Evolutionary conservation across 768 basidiomycete species (phyloP).

Genomic region (Daedaleopsis sinensis): DNA sequence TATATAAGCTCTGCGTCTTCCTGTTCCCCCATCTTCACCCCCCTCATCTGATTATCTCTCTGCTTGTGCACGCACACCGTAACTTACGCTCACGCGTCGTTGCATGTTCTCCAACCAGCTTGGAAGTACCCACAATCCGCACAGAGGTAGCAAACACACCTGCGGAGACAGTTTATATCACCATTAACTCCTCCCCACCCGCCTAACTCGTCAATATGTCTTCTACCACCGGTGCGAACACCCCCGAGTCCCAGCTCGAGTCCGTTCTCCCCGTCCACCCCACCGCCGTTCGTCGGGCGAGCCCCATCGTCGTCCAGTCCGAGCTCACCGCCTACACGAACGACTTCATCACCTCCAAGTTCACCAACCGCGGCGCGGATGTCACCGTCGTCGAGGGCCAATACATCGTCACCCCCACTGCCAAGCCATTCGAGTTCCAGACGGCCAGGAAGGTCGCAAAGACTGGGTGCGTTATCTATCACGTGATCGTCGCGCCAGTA

Average conservation of each 20-base stretch:
- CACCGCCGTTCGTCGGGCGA: slow-evolving; percentile 77
- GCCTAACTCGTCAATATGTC: slow-evolving; percentile 27
- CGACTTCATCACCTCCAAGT: slow-evolving; percentile 82
- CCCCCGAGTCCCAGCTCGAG: slow-evolving; percentile 74
- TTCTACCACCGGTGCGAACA: slow-evolving; percentile 62
- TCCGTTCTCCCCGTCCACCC: slow-evolving; percentile 77
- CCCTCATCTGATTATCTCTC: neutral
- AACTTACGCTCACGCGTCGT: slow-evolving; percentile 32
- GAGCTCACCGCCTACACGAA: slow-evolving; percentile 81
- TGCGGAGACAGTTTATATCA: slow-evolving; percentile 64
- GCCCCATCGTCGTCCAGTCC: slow-evolving; percentile 79
- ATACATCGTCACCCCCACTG: slow-evolving; percentile 77
- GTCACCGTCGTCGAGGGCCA: slow-evolving; percentile 74
- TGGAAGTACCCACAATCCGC: slow-evolving; percentile 84
- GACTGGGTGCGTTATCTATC: slow-evolving; percentile 74
- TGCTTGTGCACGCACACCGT: too few relatives aligned
- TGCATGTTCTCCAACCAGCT: slow-evolving; percentile 97
- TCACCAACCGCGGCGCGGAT: slow-evolving; percentile 75
- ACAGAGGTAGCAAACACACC: slow-evolving; percentile 87
- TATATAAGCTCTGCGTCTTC: neutral
- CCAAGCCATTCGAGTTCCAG: slow-evolving; percentile 86
- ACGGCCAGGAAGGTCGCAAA: slow-evolving; percentile 84
- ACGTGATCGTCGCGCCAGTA: neutral
- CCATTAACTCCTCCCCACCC: slow-evolving; percentile 35
- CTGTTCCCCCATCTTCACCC: neutral